Base-by-base conservation (phyloP, 73 alveolate genomes). In the Durusdinium trenchii region DNA sequence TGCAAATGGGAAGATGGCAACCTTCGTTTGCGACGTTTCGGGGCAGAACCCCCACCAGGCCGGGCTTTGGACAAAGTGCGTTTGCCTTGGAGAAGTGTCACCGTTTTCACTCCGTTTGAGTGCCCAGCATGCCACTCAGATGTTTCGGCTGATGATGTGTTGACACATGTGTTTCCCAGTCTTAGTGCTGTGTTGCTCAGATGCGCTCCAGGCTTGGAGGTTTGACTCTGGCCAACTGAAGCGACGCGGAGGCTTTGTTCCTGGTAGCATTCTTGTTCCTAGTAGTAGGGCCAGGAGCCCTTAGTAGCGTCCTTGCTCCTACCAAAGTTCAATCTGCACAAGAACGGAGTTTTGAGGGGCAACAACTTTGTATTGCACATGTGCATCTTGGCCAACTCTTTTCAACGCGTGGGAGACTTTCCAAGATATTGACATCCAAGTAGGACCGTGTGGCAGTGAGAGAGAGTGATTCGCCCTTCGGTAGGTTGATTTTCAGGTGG, bases 11-110 rank as follows among this genome's bases (percentile, higher is more conserved):
- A 90, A 90, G 71, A 52, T 90, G 43, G 43, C 96, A 45, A 90
- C 96, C 96, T 64, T 90, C 43, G 86, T 90, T 3, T 90, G 96
- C 54, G 96, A 90, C 42, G 83, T 90, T 43, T 90, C 96, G 32
- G 96, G 96, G 35, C 82, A 69, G 36, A 62, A 46, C 38, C 86
- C 62, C 12, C 86, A 64, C 9, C 96, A 90, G 96, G 96, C 48
- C 46, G 48, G 52, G 47, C 6, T 26, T 6, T 30, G 23, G 73
- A 47, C n/a, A n/a, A n/a, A n/a, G n/a, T n/a, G n/a, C n/a, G n/a
- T n/a, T n/a, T n/a, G n/a, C n/a, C n/a, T n/a, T n/a, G n/a, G n/a
- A n/a, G n/a, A n/a, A n/a, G n/a, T n/a, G n/a, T n/a, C n/a, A n/a
- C n/a, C n/a, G n/a, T n/a, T n/a, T n/a, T n/a, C n/a, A n/a, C n/a